Evolutionary conservation across 371 early-diverging fungal species (phyloP), one percentile per base, ranked within the genome.

Genomic region (Rhizopus stolonifer): DNA sequence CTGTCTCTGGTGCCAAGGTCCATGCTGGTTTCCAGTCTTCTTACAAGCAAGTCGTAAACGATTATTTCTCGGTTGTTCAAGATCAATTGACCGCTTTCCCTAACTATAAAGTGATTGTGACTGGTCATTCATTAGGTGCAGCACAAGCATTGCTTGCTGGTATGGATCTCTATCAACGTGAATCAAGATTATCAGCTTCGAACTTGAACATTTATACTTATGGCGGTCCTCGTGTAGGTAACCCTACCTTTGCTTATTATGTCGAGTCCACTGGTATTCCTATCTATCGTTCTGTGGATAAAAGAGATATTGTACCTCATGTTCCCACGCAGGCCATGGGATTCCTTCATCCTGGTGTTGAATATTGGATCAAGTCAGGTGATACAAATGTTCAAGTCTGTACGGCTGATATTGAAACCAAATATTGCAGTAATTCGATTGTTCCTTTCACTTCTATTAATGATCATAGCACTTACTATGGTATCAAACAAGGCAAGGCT

Each of bases 51-150:
- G 56, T 32, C 10, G 46, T 34, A 1, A 21, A 47, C 1, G 32
- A 32, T 3, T 56, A 50, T 17, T 42, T 54, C 31, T 38, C 61
- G 2, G 36, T 22, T 29, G 31, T 57, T 23, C 51, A 52, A 46
- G 36, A 50, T 13, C 52, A 64, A 38, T 8, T 61, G 10, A 47
- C 49, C 9, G 29, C 23, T 5, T 50, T 53, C 38, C 64, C 64
- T 25, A 33, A 43, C 38, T 51, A 60, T 22, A 52, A 53, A 31
- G 29, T 59, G 22, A 15, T 44, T 23, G 38, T 59, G 13, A 38
- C 50, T 39, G 60, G 59, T 9, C 65, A 61, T 18, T 66, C 67
- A 6, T 46, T 66, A 18, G 67, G 67, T 45, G 67, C 42, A 32
- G 59, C 59, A 22, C 46, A 58, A 32, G 67, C 67, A 18, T 46